Percentiles rank a stretch among this genome's conserved stretches.
Evolutionary conservation across 202 grass and related monocot genomes (phyloP).

Genomic region (Setaria italica): DNA sequence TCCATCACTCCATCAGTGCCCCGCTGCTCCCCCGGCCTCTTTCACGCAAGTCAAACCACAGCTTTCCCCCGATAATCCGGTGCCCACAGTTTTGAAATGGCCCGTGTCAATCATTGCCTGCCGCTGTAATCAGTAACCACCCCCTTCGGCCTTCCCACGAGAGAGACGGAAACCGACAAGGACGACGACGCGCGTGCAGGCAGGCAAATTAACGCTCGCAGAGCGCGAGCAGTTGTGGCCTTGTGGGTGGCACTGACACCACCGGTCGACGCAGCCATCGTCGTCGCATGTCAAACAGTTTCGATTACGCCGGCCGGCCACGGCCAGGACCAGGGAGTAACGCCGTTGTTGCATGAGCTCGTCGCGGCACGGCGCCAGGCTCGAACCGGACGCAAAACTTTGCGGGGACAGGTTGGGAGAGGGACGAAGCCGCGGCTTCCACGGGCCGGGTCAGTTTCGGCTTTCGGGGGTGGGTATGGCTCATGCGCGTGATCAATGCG

Average conservation of each 20-base stretch:
- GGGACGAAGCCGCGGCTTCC: neutral
- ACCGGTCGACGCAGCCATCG: neutral
- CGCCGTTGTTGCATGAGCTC: neutral
- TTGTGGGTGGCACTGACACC: neutral
- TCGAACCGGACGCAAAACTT: no score
- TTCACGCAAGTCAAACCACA: slow-evolving; percentile 45
- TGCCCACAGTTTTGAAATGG: slow-evolving; percentile 23
- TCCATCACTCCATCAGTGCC: slow-evolving; percentile 1
- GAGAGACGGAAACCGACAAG: slow-evolving; percentile 35
- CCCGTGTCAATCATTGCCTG: slow-evolving; percentile 34
- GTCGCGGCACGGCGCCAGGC: neutral
- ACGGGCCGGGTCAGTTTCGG: neutral
- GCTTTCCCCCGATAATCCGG: slow-evolving; percentile 4
- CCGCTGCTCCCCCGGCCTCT: neutral
- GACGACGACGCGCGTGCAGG: neutral
- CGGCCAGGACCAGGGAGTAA: neutral
- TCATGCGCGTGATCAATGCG: slow-evolving; percentile 53
- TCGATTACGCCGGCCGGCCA: neutral
- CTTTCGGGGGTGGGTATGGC: slow-evolving; percentile 24
- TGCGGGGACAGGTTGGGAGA: no score
- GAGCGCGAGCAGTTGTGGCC: neutral
- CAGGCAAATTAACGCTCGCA: neutral
- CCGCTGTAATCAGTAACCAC: neutral
- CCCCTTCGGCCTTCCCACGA: neutral
- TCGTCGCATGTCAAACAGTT: slow-evolving; percentile 24